Evolutionary conservation across 441 rosid genomes (phyloP).

Genomic region (Adansonia gregorii): DNA sequence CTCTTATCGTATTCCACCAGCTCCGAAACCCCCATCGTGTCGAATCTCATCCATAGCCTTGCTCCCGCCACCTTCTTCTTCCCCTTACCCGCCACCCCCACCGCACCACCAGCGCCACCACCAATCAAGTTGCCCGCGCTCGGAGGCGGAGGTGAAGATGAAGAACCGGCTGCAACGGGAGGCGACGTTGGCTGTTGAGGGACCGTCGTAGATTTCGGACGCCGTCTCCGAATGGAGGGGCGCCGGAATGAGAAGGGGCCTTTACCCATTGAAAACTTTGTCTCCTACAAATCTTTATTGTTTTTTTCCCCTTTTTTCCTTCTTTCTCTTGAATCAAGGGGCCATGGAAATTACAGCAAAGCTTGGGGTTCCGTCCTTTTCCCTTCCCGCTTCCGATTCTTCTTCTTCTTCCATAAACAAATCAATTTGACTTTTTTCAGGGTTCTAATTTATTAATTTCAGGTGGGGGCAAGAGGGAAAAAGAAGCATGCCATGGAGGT

Average conservation of each 20-base stretch:
- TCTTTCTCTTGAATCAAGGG: background rate
- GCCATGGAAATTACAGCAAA: slow-evolving; percentile 4
- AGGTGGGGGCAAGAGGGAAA: background rate
- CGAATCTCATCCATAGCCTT: slow-evolving; percentile 90
- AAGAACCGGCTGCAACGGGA: slow-evolving; percentile 28
- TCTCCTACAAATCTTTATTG: background rate
- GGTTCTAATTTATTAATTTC: background rate
- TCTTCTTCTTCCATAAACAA: slow-evolving; percentile 41
- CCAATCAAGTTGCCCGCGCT: slow-evolving; percentile 16
- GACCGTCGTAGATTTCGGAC: slow-evolving; percentile 48
- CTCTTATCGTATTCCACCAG: slow-evolving; percentile 85
- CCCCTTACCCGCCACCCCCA: slow-evolving; percentile 51
- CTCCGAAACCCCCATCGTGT: slow-evolving; percentile 78
- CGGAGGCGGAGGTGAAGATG: slow-evolving; percentile 29
- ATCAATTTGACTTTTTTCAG: background rate
- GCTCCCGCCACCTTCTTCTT: slow-evolving; percentile 80
- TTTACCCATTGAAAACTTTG: slow-evolving; percentile 56
- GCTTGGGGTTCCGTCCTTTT: slow-evolving; percentile 17
- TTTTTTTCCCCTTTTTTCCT: background rate
- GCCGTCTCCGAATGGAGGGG: slow-evolving; percentile 55
- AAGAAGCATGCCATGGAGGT: no score
- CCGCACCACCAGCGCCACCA: slow-evolving; percentile 23
- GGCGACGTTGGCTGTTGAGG: slow-evolving; percentile 43
- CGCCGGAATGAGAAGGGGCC: slow-evolving; percentile 50
- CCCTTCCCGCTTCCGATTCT: slow-evolving; percentile 24